A percentile compares a stretch with the other conserved stretches of the same genome.
phyloP scores from a whole-genome alignment of 768 basidiomycete genomes.

The Phaffia tasmanica region DNA sequence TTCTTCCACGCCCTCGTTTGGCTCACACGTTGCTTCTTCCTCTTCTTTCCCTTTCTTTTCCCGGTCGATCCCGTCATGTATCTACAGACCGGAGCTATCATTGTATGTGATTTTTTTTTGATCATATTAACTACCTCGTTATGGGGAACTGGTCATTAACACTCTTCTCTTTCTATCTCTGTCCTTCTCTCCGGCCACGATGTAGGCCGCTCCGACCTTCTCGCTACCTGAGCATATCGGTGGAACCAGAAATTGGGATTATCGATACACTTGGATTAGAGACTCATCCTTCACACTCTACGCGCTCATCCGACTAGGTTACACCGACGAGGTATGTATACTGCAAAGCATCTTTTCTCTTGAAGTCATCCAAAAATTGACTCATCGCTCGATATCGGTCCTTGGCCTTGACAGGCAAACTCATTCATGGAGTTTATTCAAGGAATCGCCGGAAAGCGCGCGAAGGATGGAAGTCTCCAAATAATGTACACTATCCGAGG shows the following conservation, averaged over 20 bases:
- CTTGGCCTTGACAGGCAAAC: constrained; percentile 34
- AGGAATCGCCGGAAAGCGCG: constrained; percentile 47
- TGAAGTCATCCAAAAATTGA: background rate
- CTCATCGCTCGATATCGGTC: constrained; percentile 15
- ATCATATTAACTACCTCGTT: background rate
- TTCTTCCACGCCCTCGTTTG: no score
- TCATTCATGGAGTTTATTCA: constrained; percentile 85
- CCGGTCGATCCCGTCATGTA: constrained; percentile 23
- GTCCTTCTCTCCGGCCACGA: background rate
- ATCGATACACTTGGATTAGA: constrained; percentile 51
- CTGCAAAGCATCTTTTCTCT: no score
- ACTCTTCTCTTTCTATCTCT: background rate
- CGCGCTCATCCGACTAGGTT: constrained; percentile 83
- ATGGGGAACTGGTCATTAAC: no score
- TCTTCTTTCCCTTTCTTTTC: background rate
- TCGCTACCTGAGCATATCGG: constrained; percentile 86
- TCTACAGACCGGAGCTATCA: constrained; percentile 57
- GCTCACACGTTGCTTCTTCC: no score
- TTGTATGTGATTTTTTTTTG: constrained; percentile 35
- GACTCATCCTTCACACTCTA: constrained; percentile 94
- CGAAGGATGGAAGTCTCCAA: constrained; percentile 80
- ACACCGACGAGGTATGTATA: constrained; percentile 78
- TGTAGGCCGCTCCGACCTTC: constrained; percentile 86
- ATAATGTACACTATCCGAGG: constrained; percentile 54
- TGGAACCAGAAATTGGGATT: constrained; percentile 53